Evolutionary conservation across 1,139 yeast genomes (phyloP).

Genomic region (Candida pseudocylindracea): DNA sequence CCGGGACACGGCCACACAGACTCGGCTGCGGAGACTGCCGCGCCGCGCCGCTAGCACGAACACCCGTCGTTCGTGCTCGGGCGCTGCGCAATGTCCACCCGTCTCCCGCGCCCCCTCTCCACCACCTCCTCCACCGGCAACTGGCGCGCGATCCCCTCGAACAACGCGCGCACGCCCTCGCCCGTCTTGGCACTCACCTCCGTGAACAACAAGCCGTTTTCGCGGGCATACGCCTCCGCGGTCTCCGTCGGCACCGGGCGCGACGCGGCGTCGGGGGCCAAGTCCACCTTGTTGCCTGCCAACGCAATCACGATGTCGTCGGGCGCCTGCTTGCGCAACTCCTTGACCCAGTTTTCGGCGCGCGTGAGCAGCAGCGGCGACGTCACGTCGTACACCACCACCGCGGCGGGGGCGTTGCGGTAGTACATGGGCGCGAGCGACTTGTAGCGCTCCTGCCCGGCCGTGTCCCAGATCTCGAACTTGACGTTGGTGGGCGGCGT

Average conservation of each 20-base stretch:
- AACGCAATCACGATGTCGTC: conserved; percentile 35
- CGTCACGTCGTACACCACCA: conserved; percentile 9
- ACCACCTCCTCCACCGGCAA: conserved; percentile 18
- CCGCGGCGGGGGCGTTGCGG: conserved; percentile 5
- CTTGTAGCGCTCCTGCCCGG: conserved; percentile 5
- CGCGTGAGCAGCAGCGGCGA: conserved; percentile 34
- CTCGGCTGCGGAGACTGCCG: too few species aligned
- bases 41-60: too few species aligned
- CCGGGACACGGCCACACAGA: too few species aligned
- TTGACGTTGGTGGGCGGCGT: conserved; percentile 3
- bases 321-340: conserved; percentile 76
- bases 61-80: too few species aligned
- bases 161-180: conserved; percentile 21
- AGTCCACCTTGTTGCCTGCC: conserved; percentile 4
- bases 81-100: too few species aligned
- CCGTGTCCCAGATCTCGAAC: conserved; percentile 6
- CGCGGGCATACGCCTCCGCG: background rate
- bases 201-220: background rate
- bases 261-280: conserved; percentile 6
- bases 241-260: conserved; percentile 11
- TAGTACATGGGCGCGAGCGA: conserved; percentile 5
- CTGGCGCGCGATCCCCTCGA: conserved; percentile 17
- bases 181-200: conserved; percentile 22
- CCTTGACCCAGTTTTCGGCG: conserved; percentile 94
- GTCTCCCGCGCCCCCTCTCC: too few species aligned